Evolutionary conservation across 2,329 filamentous ascomycete genomes (phyloP), one percentile per base, ranked within the genome.

Genomic region (Trichoderma asperellum): DNA sequence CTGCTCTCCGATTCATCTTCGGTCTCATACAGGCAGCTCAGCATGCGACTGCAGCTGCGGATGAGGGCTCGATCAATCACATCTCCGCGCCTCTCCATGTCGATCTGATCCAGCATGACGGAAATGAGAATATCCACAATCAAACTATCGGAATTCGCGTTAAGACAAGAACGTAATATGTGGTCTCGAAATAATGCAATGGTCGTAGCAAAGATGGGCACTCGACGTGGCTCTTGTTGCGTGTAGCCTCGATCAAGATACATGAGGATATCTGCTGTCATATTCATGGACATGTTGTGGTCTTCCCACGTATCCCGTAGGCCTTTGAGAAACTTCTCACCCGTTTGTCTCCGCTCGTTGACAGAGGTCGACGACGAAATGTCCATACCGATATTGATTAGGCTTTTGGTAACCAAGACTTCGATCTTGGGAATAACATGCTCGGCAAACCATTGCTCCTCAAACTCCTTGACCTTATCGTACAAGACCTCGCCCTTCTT

Each of bases 211-310:
- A 94, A 97, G 67, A 97, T 96, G 0, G 92, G 91, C 0, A 93
- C 90, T 6, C 88, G 86, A 70, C 89, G 87, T 6, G 81, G 75
- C 72, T 96, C 93, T 61, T 78, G 75, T 43, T 89, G 84, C 61
- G 89, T 91, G 75, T 92, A 94, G 34, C 94, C 90, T 61, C 94
- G 91, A 77, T 99, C 95, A 85, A 99, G 93, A 77, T 97, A 97
- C 94, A 98, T 97, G 63, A 98, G 85, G 37, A 98, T 93, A 79
- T 98, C 96, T 4, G 94, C 94, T 62, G 93, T 91, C 95, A 98
- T 98, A 77, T 93, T 94, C 92, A 97, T 97, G 56, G 92, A 94
- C 68, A 92, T 88, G 77, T 94, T 92, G 77, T 99, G 94, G 72
- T 96, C 92, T 71, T 94, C 89, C 93, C 94, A 99, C 2, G 90